These are phyloP conservation scores for Gentiana macrophylla DNA, from an alignment of 257 asterid genomes.

Conservation along the genomic window DNA sequence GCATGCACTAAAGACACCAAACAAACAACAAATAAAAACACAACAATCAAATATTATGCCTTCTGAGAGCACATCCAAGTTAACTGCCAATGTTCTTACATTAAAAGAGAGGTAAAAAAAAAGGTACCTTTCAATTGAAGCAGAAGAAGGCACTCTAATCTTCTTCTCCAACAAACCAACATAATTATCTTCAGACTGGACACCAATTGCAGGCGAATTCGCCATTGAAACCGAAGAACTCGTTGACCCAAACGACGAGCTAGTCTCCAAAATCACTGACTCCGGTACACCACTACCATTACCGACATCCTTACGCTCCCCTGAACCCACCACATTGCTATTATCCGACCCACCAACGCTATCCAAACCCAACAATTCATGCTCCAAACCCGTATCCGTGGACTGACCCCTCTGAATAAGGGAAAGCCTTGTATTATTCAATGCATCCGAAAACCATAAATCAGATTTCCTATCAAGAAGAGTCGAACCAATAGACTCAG, in stretches of 20 bases:
- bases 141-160: conserved; percentile 52
- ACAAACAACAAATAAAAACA: no score
- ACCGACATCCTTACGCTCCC: conserved; percentile 21
- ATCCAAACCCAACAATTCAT: conserved; percentile 26
- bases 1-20: no score
- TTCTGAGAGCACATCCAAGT: no score
- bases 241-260: conserved; percentile 80
- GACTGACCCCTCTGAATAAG: conserved; percentile 49
- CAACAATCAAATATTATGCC: no score
- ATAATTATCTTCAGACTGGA: conserved; percentile 40
- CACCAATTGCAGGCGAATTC: conserved; percentile 51
- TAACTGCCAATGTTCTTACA: neutral
- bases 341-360: conserved; percentile 25
- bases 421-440: conserved; percentile 42
- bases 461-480: conserved; percentile 61
- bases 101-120: no score
- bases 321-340: conserved; percentile 17
- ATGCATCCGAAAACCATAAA: conserved; percentile 64
- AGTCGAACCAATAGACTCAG: conserved; percentile 48
- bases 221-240: conserved; percentile 60
- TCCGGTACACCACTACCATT: conserved; percentile 28
- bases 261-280: conserved; percentile 62
- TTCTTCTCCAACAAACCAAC: conserved; percentile 36
- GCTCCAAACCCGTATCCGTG: conserved; percentile 37
- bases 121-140: conserved; percentile 64